These are phyloP conservation scores for Sinapis alba DNA, from an alignment of 441 rosid genomes.

Conservation along the genomic window DNA sequence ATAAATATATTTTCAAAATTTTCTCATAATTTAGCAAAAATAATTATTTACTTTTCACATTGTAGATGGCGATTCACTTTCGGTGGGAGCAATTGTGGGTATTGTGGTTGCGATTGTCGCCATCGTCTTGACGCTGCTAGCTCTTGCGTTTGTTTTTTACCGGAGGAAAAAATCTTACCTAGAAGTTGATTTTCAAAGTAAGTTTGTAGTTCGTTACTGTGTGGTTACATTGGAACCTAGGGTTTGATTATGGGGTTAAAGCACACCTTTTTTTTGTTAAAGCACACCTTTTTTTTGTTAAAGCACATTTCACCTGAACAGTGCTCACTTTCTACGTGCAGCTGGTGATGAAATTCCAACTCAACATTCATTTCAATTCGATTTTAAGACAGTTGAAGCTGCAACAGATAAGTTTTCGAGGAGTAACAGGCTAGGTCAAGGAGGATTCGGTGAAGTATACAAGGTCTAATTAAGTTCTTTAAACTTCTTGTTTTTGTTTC, in stretches of 20 bases:
- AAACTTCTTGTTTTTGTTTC: background rate
- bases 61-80: conserved; percentile 17
- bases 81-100: conserved; percentile 21
- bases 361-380: conserved; percentile 44
- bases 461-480: conserved; percentile 35
- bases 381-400: conserved; percentile 38
- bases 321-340: conserved; percentile 13
- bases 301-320: background rate
- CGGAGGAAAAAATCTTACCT: conserved; percentile 16
- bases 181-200: conserved; percentile 18
- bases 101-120: conserved; percentile 3
- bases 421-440: conserved; percentile 49
- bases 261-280: background rate
- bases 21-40: background rate
- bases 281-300: background rate
- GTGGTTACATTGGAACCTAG: background rate
- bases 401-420: conserved; percentile 46
- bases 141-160: conserved; percentile 1
- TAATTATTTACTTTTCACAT: background rate
- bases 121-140: conserved; percentile 4
- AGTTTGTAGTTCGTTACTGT: background rate
- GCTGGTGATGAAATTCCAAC: conserved; percentile 38
- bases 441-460: conserved; percentile 63
- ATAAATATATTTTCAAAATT: background rate
- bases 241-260: background rate